Evolutionary conservation across 768 basidiomycete species (phyloP), one percentile per base, ranked within the genome.

Genomic region (Leccinum boreale): DNA sequence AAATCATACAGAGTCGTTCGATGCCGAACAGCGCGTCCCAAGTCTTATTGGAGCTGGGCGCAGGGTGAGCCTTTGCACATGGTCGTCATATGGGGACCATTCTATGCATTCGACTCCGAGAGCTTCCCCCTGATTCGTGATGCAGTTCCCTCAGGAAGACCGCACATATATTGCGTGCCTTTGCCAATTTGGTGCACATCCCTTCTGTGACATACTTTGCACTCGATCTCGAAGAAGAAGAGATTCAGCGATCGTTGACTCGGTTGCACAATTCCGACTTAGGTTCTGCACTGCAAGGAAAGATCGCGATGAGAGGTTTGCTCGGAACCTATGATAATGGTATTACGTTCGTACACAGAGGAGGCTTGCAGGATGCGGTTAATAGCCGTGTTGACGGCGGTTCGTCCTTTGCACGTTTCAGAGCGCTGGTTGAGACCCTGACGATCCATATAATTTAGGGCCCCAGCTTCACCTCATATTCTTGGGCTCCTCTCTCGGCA

Each of bases 241-340:
- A 97, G 67, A 85, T 98, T 23, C 81, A 85, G 57, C 86, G 93
- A 35, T 89, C 92, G 6, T 81, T 98, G 26, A 74, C 75, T 21
- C 78, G 85, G 65, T 85, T 99, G 60, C 70, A 80, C 50, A 65
- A 68, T 15, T 90, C 89, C 11, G 79, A 83, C 15, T 74, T 89
- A 33, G 92, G 92, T 26, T 62, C 75, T 10, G 71, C 77, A 24
- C 77, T 94, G 2, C 59, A 75, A 29, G 90, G 87, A 49, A 93
- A 91, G 66, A 85, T 98, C 39, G 77, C 82, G 3, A 86, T 85
- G 36, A 87, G 86, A 57, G 97, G 95, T n/a, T 81, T 98, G 62
- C 91, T 90, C 70, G 96, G 92, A n/a, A 96, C 93, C 4, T 98
- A 93, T 71, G 86, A 96, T 47, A 87, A 89, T 26, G 95, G 95